phyloP scores from a whole-genome alignment of 1,284 basidiomycete genomes.

The Tremellales sp. region DNA sequence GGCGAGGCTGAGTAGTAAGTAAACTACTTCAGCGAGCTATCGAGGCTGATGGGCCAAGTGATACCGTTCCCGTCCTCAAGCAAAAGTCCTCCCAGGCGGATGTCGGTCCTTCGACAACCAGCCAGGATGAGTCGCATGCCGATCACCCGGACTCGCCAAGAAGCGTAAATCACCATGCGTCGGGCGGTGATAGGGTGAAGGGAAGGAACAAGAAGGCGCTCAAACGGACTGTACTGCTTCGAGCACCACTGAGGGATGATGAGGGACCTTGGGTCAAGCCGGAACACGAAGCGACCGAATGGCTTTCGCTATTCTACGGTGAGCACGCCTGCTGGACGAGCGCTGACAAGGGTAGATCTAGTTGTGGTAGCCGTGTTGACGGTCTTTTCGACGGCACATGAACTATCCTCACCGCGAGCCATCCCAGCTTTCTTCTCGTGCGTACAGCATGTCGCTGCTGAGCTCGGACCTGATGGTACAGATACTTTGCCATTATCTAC shows the following conservation, averaged over 20 bases:
- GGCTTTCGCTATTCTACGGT: slow-evolving; percentile 32
- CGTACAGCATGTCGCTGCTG: slow-evolving; percentile 38
- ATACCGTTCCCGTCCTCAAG: no score
- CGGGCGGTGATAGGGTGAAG: no score
- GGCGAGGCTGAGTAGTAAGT: no score
- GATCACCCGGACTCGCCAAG: no score
- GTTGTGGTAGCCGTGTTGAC: slow-evolving; percentile 31
- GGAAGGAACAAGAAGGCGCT: neutral
- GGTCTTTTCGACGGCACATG: slow-evolving; percentile 25
- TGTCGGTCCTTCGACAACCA: no score
- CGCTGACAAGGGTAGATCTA: slow-evolving; percentile 15
- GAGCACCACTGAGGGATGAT: slow-evolving; percentile 1
- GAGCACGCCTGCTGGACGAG: neutral
- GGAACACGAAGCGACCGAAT: slow-evolving; percentile 20
- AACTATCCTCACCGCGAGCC: slow-evolving; percentile 63
- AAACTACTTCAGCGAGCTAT: no score
- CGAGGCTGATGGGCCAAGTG: no score
- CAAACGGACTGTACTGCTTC: neutral
- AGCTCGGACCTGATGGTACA: neutral
- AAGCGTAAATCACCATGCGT: no score
- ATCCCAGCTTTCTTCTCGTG: slow-evolving; percentile 84
- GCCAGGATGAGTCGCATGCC: no score
- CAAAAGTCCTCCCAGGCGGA: no score
- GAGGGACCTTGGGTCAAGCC: slow-evolving; percentile 17
- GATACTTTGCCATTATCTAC: slow-evolving; percentile 21